These are phyloP conservation scores for Aureobasidium uvarum DNA, from an alignment of 2,329 filamentous ascomycete genomes.

Conservation along the genomic window DNA sequence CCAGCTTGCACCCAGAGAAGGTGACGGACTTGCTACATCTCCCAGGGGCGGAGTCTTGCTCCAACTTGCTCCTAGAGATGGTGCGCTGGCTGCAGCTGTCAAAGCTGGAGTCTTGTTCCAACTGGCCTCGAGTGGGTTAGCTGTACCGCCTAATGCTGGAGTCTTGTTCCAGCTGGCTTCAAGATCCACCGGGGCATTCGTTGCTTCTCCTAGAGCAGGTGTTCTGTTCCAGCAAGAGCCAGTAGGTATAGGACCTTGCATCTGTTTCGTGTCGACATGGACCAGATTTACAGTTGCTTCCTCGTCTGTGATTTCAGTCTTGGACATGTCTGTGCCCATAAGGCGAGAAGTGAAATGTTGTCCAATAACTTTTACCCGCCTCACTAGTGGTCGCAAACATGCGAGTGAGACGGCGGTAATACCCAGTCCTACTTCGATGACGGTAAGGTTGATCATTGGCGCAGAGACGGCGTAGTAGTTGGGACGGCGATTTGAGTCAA, in stretches of 20 bases:
- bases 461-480: not conserved
- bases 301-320: not conserved
- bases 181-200: not conserved
- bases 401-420: slow-evolving; percentile 8
- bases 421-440: not conserved
- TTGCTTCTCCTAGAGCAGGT: not conserved
- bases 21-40: not conserved
- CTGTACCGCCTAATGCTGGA: not conserved
- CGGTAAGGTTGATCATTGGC: not conserved
- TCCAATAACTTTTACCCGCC: not conserved
- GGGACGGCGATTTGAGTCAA: not conserved
- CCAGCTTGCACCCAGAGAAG: not conserved
- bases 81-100: not conserved
- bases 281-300: slow-evolving; percentile 7
- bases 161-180: slow-evolving; percentile 3
- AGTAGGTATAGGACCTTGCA: not conserved
- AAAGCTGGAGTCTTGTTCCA: not conserved
- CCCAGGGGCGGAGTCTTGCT: not conserved
- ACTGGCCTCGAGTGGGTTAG: not conserved
- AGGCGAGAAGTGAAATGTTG: not conserved
- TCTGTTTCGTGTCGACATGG: slow-evolving; percentile 6
- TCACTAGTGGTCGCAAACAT: slow-evolving; percentile 19
- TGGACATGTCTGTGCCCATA: slow-evolving; percentile 1
- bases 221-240: slow-evolving; percentile 5
- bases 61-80: not conserved